Base-by-base conservation (phyloP, 306 rosid genomes). In the Trichosanthes cucumerina region DNA sequence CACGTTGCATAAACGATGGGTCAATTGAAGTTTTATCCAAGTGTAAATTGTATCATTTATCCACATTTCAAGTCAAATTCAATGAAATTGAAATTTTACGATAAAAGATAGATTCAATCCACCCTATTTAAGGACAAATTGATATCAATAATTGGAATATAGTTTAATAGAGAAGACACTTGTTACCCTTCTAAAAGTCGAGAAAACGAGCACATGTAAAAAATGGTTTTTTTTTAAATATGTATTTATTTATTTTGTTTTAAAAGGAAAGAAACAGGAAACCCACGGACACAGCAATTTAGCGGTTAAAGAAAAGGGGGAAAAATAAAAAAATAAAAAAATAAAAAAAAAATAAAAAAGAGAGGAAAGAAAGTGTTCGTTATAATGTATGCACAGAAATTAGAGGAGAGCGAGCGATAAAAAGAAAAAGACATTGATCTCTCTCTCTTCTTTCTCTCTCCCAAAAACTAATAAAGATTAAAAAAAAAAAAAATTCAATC, bases 321-420 rank as follows among this genome's bases (percentile, higher is more conserved):
- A 14, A 44, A 68, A 44, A 71, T 8, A 14, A 44, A 21, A 49
- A 1, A 7, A 26, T n/a, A n/a, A 10, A 14, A 44, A 68, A 44
- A 71, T 8, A 14, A 44, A 21, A 49, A 1, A 7, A 26, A 7
- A 24, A 72, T 46, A 47, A 49, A 4, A 11, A 0, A 41, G 46
- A 74, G 23, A 19, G 31, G 10, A 50, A 74, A 74, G 31, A 52
- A 74, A 74, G 46, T 52, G 63, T 74, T 74, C 78, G 78, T 74
- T 74, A 52, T 49, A 31, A 74, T 73, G 38, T 44, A 72, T 47
- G 77, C 77, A 72, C 77, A 72, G 77, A 73, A 73, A 73, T 47
- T 73, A 24, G 78, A 74, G 62, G 63, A 68, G 53, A 68, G 10
- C 63, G 78, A 74, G 63, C 63, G 78, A 74, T 50, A 33, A 52